Base-by-base conservation (phyloP, 768 basidiomycete genomes). In the Rhodosporidiobolus sp. region DNA sequence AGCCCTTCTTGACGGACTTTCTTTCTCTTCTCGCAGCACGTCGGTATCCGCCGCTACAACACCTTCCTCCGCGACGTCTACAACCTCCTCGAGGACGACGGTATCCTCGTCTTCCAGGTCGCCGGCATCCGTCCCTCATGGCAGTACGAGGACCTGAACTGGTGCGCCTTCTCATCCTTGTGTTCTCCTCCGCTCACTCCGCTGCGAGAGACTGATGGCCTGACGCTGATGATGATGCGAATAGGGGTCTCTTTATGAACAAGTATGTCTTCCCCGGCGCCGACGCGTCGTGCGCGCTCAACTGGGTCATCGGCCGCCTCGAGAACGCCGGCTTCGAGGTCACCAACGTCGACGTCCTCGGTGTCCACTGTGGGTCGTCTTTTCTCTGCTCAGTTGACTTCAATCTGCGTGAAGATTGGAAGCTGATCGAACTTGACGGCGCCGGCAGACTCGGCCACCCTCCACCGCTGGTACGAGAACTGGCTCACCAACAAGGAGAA, bases 251-350 rank as follows among this genome's bases (percentile, higher is more conserved):
- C 32, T 95, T 94, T 85, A 94, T 94, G 92, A 94, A 91, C 87
- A 94, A 94, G 79, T 98, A 99, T 76, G 83, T 99, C 80, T 99
- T 99, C 89, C 95, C 96, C 56, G 95, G 95, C 79, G 96, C 95
- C 6, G 96, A 99, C 78, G 96, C 96, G 0, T 92, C 89, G 4
- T 92, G 92, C 81, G 91, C 94, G 28, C 88, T 98, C 43, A 92
- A 90, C 52, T 98, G 95, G 95, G 93, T 96, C 67, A 86, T 99
- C 71, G 86, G 83, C 48, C 76, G 84, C 79, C 81, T 85, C 61
- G 94, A 98, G 83, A 84, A 84, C 38, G 93, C 91, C 69, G 94
- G 95, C 72, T 98, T 98, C 77, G 96, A 99, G 81, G 88, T 98
- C 72, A 97, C 96, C 84, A 92, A 90, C 77, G 84, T 95, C 65